Percentiles rank a stretch among this genome's conserved stretches.
Conservation (phyloP, 2,329 filamentous ascomycete genomes). For the Ophiocordyceps camponoti-floridani region DNA sequence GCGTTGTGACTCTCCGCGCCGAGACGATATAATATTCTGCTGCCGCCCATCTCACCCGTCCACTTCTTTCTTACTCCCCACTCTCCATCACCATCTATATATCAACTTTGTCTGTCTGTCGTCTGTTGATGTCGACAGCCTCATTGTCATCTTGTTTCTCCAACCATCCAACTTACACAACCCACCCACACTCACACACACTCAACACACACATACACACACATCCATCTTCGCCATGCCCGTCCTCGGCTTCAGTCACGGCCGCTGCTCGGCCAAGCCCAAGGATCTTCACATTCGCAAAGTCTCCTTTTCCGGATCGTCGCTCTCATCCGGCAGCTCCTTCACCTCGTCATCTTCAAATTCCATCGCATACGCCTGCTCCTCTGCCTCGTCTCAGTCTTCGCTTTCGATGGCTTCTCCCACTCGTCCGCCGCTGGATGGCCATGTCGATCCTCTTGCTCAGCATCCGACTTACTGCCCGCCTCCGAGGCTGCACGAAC, state of each 20-base stretch:
- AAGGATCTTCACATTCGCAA: conserved; percentile 22
- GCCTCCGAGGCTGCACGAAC: conserved; percentile 18
- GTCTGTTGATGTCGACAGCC: neutral
- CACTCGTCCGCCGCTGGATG: neutral
- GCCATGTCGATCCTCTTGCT: conserved; percentile 14
- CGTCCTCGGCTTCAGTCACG: conserved; percentile 17
- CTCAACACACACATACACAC: no score
- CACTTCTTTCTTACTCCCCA: neutral
- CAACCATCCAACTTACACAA: no score
- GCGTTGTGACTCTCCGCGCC: neutral
- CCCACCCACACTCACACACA: no score
- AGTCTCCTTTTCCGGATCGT: conserved; percentile 21
- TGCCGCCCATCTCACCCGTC: neutral
- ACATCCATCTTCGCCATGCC: conserved; percentile 12
- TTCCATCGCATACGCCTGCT: conserved; percentile 7
- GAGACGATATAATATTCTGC: neutral
- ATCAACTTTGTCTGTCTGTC: neutral
- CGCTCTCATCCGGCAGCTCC: conserved; percentile 18
- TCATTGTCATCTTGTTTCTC: no score
- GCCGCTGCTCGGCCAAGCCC: conserved; percentile 13
- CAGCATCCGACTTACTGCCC: conserved; percentile 17
- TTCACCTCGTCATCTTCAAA: conserved; percentile 11
- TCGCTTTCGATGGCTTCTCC: conserved; percentile 7
- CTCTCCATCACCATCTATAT: neutral
- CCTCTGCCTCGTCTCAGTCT: conserved; percentile 7